Conservation (phyloP, 1,284 basidiomycete genomes). For the Melampsora larici-populina region DNA sequence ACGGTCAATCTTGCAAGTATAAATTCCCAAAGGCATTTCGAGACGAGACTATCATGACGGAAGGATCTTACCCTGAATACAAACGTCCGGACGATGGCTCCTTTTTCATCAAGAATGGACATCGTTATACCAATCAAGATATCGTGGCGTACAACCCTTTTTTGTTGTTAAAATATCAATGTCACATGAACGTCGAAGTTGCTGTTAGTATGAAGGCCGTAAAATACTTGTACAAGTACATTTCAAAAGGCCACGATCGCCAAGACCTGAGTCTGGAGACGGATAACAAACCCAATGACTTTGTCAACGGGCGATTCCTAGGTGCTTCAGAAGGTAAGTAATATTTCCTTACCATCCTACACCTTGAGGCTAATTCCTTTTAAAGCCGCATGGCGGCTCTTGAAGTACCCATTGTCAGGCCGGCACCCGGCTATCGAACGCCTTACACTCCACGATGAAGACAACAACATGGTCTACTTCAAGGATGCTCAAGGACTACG, state of each 20-base stretch:
- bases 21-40: too few relatives aligned
- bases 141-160: too few relatives aligned
- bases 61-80: too few relatives aligned
- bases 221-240: conserved; percentile 32
- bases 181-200: conserved; percentile 30
- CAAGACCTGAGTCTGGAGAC: neutral
- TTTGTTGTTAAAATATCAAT: too few relatives aligned
- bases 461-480: conserved; percentile 10
- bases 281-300: neutral
- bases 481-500: neutral
- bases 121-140: too few relatives aligned
- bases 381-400: neutral
- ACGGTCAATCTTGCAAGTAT: too few relatives aligned
- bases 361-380: conserved; percentile 49
- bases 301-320: conserved; percentile 6
- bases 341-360: too few relatives aligned
- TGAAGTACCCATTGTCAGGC: neutral
- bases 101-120: too few relatives aligned
- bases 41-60: too few relatives aligned
- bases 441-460: neutral
- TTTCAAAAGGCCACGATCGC: conserved; percentile 24
- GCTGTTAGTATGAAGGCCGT: neutral
- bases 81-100: too few relatives aligned
- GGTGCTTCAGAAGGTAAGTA: conserved; percentile 11
- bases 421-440: neutral